Evolutionary conservation across 805 yeast genomes (phyloP), one percentile per base, ranked within the genome.

Genomic region (Wickerhamomyces strasburgensis): DNA sequence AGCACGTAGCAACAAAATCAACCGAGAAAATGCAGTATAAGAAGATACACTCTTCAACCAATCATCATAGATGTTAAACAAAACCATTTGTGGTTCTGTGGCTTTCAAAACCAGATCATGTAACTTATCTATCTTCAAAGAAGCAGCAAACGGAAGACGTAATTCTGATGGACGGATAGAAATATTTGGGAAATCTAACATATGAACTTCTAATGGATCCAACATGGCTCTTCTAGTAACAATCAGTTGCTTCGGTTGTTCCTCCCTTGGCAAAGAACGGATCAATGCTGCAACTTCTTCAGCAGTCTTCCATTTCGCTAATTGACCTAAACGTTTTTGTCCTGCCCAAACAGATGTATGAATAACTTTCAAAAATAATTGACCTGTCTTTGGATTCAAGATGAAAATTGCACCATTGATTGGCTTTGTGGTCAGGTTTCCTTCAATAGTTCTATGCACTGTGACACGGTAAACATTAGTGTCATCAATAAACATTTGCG

Each of bases 271-370:
- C 37, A 93, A 63, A 0, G 97, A 85, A 29, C 96, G 71, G 14
- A 93, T 73, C 46, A 93, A 65, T 0, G 95, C 95, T 13, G 96
- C 90, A 16, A 87, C 95, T 60, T 90, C 98, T 61, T 93, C 99
- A 0, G 98, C 98, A 2, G 98, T 80, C 58, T 90, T 93, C 98
- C 98, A 93, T 57, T 93, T 93, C 2, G 98, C 89, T 46, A 93
- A 64, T 55, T 93, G 97, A 19, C 93, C 82, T 42, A 90, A 70
- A 51, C 97, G 81, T 53, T 87, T 89, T 59, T 93, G 98, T 14
- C 99, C 99, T 4, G 95, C 82, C 94, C 96, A 93, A 2, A 87
- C 95, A 5, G 95, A 84, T 0, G 95, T 86, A 53, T 90, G 98
- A 41, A 93, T 86, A 37, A 93, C 76, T 55, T 86, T 87, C 60